Conservation (phyloP, 331 rosid species). For the Stylosanthes scabra region DNA sequence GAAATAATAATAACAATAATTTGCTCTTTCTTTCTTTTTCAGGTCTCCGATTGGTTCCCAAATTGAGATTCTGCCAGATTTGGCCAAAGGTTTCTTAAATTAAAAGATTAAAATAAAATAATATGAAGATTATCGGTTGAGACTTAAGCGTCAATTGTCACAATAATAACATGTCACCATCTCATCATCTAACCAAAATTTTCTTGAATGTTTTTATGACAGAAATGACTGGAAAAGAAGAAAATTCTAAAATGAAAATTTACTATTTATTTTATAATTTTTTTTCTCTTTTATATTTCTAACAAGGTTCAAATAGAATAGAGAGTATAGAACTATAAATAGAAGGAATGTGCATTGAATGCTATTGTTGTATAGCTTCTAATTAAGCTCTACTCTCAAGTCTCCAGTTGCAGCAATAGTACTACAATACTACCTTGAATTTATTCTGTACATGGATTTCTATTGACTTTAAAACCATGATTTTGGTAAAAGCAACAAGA, state of each 20-base stretch:
- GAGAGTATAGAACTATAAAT: background rate
- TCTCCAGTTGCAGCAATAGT: no score
- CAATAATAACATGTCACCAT: background rate
- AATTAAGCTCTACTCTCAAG: background rate
- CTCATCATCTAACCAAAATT: background rate
- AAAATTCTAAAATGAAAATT: no score
- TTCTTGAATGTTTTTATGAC: background rate
- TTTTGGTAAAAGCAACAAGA: no score
- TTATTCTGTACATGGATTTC: background rate
- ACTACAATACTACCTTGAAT: background rate
- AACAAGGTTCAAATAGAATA: background rate
- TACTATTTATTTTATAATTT: no score
- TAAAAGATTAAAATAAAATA: no score
- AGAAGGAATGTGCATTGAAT: background rate
- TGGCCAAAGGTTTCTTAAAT: background rate
- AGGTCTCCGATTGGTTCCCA: no score
- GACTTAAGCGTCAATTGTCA: background rate
- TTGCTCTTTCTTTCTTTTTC: background rate
- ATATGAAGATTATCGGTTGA: background rate
- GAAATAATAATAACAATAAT: constrained; percentile 26
- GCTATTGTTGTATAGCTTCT: background rate
- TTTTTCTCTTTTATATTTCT: background rate
- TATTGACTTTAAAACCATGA: background rate
- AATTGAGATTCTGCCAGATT: background rate
- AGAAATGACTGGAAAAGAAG: background rate